Evolutionary conservation across 768 basidiomycete genomes (phyloP), one percentile per base, ranked within the genome.

Genomic region (Mycena crocata): DNA sequence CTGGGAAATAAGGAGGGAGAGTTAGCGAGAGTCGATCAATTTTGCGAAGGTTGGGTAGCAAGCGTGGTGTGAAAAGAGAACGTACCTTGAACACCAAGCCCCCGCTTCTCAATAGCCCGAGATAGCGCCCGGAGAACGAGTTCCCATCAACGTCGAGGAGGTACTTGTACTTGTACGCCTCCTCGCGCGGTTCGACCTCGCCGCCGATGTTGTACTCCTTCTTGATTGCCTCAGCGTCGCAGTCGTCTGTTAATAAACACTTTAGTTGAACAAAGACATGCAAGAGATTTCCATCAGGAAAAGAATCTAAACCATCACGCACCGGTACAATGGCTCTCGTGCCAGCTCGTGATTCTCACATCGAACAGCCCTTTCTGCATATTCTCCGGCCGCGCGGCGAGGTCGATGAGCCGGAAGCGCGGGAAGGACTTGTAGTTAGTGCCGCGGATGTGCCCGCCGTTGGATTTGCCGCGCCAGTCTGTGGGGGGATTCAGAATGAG

Each of bases 381-480:
- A 17, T 60, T 30, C n/a, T 54, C 50, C 12, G 68, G 63, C 13
- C 19, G 55, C 28, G 58, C 31, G 9, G 68, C 68, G 50, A 70
- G 56, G 39, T 62, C 51, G 17, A 70, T 42, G 42, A 70, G 61
- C 15, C 64, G 55, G 56, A 70, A 70, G 48, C 68, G 64, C 50
- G 68, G 64, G 61, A 70, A 70, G 3, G 57, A 48, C 9, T 21
- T 39, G 64, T 62, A 65, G 64, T 66, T 69, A 23, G 31, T 23
- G 31, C 64, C 57, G 39, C 59, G 56, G 42, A 70, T 70, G 57
- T 66, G 61, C 12, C 68, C 68, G 46, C 68, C 64, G 64, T 70
- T 70, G 49, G 68, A 70, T 48, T 66, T 63, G 42, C 68, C 68
- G 51, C 68, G 68, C 68, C 68, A 66, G 57, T 70, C 67, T 69